These are phyloP conservation scores for Delonix regia DNA, from an alignment of 306 rosid species.

Conservation along the genomic window DNA sequence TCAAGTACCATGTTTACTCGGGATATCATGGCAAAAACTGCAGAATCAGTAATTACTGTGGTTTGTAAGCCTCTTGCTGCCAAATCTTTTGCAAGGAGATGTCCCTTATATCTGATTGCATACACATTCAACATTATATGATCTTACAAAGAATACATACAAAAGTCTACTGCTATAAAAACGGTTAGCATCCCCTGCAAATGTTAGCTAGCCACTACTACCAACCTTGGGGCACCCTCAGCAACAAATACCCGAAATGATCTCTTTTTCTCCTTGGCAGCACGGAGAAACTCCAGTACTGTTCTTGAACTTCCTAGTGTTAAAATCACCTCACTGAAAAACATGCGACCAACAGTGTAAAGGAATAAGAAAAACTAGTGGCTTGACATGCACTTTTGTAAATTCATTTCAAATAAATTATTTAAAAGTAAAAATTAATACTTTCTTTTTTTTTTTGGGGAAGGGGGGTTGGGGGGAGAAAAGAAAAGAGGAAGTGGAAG, in stretches of 20 bases:
- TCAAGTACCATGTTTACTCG: constrained; percentile 88
- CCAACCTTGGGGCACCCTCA: constrained; percentile 99
- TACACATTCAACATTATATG: constrained; percentile 9
- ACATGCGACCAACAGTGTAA: constrained; percentile 29
- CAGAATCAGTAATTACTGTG: constrained; percentile 83
- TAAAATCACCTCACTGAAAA: constrained; percentile 92
- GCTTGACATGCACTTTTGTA: neutral
- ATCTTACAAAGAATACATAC: constrained; percentile 16
- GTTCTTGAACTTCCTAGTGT: constrained; percentile 98
- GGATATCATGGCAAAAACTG: constrained; percentile 87
- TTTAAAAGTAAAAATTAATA: neutral
- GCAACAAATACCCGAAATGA: constrained; percentile 91
- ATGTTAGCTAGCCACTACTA: constrained; percentile 31
- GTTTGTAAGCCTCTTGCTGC: constrained; percentile 83
- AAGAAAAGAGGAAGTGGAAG: neutral
- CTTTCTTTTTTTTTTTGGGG: too few species aligned
- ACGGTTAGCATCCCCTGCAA: constrained; percentile 6
- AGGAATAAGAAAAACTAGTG: constrained; percentile 5
- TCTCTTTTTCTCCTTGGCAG: constrained; percentile 95
- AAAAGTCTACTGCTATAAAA: constrained; percentile 24
- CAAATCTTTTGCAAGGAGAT: constrained; percentile 79
- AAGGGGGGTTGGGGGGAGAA: too few species aligned
- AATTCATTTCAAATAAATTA: neutral
- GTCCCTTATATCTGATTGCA: constrained; percentile 83
- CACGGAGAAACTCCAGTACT: constrained; percentile 91